Evolutionary conservation across 129 eudicot genomes (phyloP).

Genomic region (Glebionis coronaria): DNA sequence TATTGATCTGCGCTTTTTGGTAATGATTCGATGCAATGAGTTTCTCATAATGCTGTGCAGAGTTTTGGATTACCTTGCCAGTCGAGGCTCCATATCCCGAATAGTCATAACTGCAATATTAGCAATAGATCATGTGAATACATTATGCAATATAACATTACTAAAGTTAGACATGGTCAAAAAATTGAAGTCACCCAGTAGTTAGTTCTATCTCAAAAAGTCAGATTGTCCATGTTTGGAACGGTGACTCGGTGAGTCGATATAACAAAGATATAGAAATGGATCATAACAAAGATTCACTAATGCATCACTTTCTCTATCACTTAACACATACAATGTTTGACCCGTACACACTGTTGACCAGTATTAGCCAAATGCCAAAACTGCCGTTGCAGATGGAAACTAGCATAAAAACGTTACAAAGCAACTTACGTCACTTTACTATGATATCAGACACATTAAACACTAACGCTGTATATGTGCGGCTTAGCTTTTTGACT

Average conservation of each 20-base stretch:
- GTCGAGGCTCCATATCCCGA: constrained; percentile 97
- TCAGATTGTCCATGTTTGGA: not conserved
- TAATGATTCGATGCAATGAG: not conserved
- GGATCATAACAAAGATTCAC: not conserved
- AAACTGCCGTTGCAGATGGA: not conserved
- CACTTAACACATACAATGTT: not conserved
- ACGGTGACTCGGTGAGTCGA: not conserved
- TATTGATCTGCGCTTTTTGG: no score
- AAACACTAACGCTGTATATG: not conserved
- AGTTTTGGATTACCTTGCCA: constrained; percentile 72
- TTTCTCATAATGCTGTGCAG: not conserved
- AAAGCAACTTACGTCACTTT: not conserved
- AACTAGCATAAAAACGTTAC: constrained; percentile 4
- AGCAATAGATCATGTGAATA: constrained; percentile 14
- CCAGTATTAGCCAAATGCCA: not conserved
- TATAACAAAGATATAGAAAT: not conserved
- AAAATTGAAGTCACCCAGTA: not conserved
- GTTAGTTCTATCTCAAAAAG: not conserved
- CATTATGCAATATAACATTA: not conserved
- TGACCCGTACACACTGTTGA: constrained; percentile 4
- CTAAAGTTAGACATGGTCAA: no score
- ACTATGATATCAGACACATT: not conserved
- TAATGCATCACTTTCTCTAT: not conserved
- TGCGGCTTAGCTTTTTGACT: constrained; percentile 1
- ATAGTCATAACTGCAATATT: constrained; percentile 85